phyloP scores from a whole-genome alignment of 176 grass and related monocot species.

The Dendrocalamus sinicus region DNA sequence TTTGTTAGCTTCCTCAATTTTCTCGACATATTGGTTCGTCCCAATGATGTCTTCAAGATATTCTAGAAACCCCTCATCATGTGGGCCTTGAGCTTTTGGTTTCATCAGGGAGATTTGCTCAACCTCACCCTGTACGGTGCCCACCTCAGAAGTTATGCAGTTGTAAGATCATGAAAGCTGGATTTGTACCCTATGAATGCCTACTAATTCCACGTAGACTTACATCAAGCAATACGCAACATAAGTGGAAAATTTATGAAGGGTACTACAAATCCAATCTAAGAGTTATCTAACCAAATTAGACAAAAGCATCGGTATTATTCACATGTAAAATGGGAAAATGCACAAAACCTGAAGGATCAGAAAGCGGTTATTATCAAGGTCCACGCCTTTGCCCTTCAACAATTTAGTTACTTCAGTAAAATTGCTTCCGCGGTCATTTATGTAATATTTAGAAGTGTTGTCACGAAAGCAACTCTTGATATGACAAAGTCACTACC shows the following conservation, averaged over 20 bases:
- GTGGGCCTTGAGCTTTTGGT: slow-evolving; percentile 87
- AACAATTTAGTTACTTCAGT: slow-evolving; percentile 90
- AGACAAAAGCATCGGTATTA: not conserved
- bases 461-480: slow-evolving; percentile 94
- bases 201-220: not conserved
- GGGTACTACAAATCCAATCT: slow-evolving; percentile 9
- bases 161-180: slow-evolving; percentile 24
- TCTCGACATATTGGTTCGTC: slow-evolving; percentile 92
- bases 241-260: slow-evolving; percentile 1
- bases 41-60: slow-evolving; percentile 99
- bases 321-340: slow-evolving; percentile 33
- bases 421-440: slow-evolving; percentile 86
- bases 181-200: not conserved
- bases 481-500: slow-evolving; percentile 77
- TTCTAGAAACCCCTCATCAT: slow-evolving; percentile 97
- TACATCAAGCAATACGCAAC: slow-evolving; percentile 23
- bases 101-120: slow-evolving; percentile 99
- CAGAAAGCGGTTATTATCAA: slow-evolving; percentile 97
- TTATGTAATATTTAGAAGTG: slow-evolving; percentile 96
- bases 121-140: slow-evolving; percentile 77
- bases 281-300: slow-evolving; percentile 13
- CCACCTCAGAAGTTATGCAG: slow-evolving; percentile 40
- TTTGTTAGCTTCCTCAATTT: slow-evolving; percentile 91
- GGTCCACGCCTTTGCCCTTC: slow-evolving; percentile 95
- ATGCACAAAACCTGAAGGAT: slow-evolving; percentile 82